phyloP scores from a whole-genome alignment of 2,329 filamentous ascomycete genomes.

The Ophiostoma sp. region DNA sequence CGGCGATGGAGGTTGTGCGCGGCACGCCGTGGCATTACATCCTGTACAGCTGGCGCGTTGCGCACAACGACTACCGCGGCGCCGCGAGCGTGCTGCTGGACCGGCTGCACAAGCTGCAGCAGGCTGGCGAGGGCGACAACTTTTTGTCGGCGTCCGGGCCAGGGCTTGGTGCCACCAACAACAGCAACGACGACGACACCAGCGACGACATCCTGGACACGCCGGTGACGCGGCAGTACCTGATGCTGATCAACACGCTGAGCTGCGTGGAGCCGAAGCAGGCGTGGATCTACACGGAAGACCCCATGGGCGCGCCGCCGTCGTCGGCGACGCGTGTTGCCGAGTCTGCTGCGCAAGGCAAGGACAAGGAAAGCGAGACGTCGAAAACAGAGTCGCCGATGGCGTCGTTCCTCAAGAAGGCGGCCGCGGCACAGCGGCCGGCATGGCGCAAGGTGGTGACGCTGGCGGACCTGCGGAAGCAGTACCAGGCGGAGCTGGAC shows the following conservation, averaged over 20 bases:
- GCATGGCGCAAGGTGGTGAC: constrained; percentile 72
- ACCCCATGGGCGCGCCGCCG: constrained; percentile 32
- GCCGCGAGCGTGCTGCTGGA: constrained; percentile 59
- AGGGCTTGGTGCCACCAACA: not conserved
- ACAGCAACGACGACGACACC: not conserved
- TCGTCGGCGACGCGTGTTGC: no score
- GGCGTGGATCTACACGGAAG: constrained; percentile 67
- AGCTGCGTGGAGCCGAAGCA: constrained; percentile 78
- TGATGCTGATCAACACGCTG: constrained; percentile 89
- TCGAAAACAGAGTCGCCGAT: constrained; percentile 22
- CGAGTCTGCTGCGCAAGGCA: not conserved
- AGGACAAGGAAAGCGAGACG: not conserved
- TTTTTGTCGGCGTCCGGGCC: constrained; percentile 32
- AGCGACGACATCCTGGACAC: constrained; percentile 54
- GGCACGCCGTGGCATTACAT: constrained; percentile 78
- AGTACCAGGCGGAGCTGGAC: constrained; percentile 88
- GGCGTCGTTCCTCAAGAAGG: constrained; percentile 30
- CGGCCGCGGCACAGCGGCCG: constrained; percentile 27
- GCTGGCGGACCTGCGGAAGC: constrained; percentile 75
- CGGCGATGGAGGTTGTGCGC: constrained; percentile 49
- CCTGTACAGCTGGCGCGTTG: constrained; percentile 84
- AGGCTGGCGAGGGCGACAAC: constrained; percentile 54
- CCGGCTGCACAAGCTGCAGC: constrained; percentile 57
- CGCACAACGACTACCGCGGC: constrained; percentile 79
- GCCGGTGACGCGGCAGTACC: constrained; percentile 66